Percentiles rank a stretch among this genome's conserved stretches.
Evolutionary conservation across 768 basidiomycete species (phyloP).

Genomic region (Xerocomus brunneocitrinus): DNA sequence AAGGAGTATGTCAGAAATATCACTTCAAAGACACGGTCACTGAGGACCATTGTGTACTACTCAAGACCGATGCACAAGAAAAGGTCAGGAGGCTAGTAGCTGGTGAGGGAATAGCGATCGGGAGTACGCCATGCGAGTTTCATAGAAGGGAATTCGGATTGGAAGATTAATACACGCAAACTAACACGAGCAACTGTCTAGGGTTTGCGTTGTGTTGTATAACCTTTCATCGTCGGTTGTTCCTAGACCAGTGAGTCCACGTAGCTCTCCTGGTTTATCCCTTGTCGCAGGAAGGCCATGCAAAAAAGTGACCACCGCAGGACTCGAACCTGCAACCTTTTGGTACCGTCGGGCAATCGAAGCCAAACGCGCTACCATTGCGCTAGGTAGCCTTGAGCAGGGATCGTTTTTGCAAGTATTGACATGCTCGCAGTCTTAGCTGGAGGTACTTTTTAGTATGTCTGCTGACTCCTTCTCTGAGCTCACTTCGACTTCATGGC

Average conservation of each 20-base stretch:
- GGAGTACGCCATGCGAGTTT: slow-evolving; percentile 58
- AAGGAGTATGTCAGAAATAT: slow-evolving; percentile 59
- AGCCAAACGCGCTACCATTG: slow-evolving; percentile 97
- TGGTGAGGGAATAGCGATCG: slow-evolving; percentile 54
- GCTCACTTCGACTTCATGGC: slow-evolving; percentile 46
- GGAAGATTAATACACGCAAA: slow-evolving; percentile 3
- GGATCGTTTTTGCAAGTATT: background rate
- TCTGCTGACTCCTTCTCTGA: background rate
- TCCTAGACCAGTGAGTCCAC: too few species aligned
- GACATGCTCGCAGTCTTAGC: background rate
- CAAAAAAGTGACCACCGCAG: slow-evolving; percentile 72
- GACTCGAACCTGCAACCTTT: slow-evolving; percentile 97
- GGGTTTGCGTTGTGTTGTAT: background rate
- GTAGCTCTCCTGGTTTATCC: too few species aligned
- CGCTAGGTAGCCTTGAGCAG: slow-evolving; percentile 64
- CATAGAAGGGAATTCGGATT: slow-evolving; percentile 33
- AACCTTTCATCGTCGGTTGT: too few species aligned
- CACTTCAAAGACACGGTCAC: slow-evolving; percentile 62
- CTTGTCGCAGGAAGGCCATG: background rate
- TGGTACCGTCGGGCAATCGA: slow-evolving; percentile 75
- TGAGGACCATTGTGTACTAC: slow-evolving; percentile 48
- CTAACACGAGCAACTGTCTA: background rate
- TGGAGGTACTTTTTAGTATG: background rate
- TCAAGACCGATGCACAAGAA: slow-evolving; percentile 35
- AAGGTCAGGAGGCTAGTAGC: slow-evolving; percentile 31